A percentile compares a stretch with the other conserved stretches of the same genome.
phyloP scores from a whole-genome alignment of 306 rosid genomes.

The Cajanus cajan region DNA sequence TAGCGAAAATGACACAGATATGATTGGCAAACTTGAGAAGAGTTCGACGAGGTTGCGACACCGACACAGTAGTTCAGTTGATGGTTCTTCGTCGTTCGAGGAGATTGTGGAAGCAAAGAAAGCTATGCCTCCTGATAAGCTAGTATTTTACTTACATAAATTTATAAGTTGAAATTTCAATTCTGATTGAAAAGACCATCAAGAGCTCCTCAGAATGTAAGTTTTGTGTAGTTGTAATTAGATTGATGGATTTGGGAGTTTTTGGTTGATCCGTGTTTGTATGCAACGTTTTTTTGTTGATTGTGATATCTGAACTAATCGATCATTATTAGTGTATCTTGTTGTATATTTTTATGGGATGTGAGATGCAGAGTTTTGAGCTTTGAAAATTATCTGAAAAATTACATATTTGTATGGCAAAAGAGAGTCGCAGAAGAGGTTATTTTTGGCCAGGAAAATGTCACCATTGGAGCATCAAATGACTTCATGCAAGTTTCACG shows the following conservation, averaged over 20 bases:
- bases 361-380: not conserved
- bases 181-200: slow-evolving; percentile 49
- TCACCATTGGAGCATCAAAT: no score
- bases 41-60: slow-evolving; percentile 51
- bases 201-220: not conserved
- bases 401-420: not conserved
- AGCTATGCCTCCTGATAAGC: slow-evolving; percentile 98
- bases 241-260: not conserved
- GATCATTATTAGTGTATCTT: not conserved
- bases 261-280: not conserved
- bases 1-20: slow-evolving; percentile 48
- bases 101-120: slow-evolving; percentile 97
- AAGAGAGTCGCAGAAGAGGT: slow-evolving; percentile 99
- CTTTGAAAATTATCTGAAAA: not conserved
- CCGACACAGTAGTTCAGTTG: slow-evolving; percentile 74
- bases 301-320: no score
- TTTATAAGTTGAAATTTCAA: not conserved
- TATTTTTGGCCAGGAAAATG: no score
- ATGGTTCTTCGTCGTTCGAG: slow-evolving; percentile 61
- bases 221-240: not conserved
- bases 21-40: slow-evolving; percentile 42
- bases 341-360: not conserved
- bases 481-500: no score
- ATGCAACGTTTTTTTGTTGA: not conserved
- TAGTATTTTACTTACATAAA: slow-evolving; percentile 21